These are phyloP conservation scores for Ramaria sp. DNA, from an alignment of 768 basidiomycete genomes.

Conservation along the genomic window DNA sequence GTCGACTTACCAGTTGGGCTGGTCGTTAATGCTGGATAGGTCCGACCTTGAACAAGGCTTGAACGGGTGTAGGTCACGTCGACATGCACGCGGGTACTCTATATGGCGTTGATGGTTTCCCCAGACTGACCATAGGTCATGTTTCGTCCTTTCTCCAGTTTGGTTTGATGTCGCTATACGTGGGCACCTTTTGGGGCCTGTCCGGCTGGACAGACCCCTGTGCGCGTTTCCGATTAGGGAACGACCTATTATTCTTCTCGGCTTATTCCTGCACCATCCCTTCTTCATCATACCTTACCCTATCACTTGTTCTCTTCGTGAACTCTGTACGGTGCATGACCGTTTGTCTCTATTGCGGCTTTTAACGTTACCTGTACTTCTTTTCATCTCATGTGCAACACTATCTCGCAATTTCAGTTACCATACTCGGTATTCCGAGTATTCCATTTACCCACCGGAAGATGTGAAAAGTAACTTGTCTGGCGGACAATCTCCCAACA, in stretches of 20 bases:
- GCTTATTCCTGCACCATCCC: not conserved
- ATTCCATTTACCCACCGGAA: not conserved
- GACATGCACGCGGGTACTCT: not conserved
- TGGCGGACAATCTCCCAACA: too few species aligned
- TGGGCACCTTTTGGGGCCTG: not conserved
- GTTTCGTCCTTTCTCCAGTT: not conserved
- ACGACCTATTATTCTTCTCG: not conserved
- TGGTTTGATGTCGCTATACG: not conserved
- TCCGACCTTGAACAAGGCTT: not conserved
- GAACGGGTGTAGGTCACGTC: not conserved
- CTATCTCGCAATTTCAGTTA: not conserved
- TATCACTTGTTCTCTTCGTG: not conserved
- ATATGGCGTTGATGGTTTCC: not conserved
- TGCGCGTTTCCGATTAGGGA: not conserved
- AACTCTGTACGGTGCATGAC: not conserved
- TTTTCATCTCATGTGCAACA: not conserved
- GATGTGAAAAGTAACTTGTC: too few species aligned
- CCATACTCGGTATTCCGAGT: not conserved
- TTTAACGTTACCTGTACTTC: constrained; percentile 3
- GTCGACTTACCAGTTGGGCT: not conserved
- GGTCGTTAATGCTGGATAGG: not conserved
- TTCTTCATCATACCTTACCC: not conserved
- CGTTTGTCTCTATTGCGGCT: not conserved
- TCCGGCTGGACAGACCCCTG: not conserved
- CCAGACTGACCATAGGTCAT: not conserved